phyloP scores from a whole-genome alignment of 108 stramenopile species.

The Conticribra guillardii region DNA sequence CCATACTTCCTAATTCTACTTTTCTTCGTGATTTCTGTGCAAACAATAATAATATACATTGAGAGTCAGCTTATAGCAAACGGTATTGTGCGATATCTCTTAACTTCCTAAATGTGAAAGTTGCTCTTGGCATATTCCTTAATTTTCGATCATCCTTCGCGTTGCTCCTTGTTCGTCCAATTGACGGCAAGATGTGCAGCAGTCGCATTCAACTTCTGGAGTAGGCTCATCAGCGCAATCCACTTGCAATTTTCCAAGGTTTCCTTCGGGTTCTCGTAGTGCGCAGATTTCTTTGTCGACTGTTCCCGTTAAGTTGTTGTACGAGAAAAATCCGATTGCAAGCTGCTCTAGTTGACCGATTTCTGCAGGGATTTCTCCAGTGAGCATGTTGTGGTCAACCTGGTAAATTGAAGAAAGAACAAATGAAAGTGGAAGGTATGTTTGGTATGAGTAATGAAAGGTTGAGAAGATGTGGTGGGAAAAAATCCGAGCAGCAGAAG shows the following conservation, averaged over 20 bases:
- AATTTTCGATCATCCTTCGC: not conserved
- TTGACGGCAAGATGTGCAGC: conserved; percentile 26
- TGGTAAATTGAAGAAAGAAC: not conserved
- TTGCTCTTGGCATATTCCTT: too few species aligned
- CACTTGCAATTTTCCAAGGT: conserved; percentile 19
- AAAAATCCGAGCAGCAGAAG: not conserved
- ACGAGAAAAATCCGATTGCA: conserved; percentile 26
- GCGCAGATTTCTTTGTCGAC: conserved; percentile 19
- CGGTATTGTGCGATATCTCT: too few species aligned
- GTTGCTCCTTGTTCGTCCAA: not conserved
- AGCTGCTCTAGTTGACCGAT: conserved; percentile 33
- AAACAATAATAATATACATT: too few species aligned
- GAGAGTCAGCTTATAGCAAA: too few species aligned
- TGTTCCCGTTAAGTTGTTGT: conserved; percentile 16
- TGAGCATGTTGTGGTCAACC: conserved; percentile 28
- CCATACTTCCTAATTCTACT: too few species aligned
- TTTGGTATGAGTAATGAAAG: too few species aligned
- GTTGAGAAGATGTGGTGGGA: too few species aligned
- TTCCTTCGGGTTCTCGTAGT: conserved; percentile 8
- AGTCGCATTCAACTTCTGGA: conserved; percentile 15
- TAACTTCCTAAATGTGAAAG: too few species aligned
- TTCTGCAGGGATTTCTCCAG: conserved; percentile 48
- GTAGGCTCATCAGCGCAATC: conserved; percentile 12
- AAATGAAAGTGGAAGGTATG: too few species aligned
- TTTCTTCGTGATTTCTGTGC: too few species aligned